Conservation (phyloP, 208 protist species). For the Leishmania aethiopica region DNA sequence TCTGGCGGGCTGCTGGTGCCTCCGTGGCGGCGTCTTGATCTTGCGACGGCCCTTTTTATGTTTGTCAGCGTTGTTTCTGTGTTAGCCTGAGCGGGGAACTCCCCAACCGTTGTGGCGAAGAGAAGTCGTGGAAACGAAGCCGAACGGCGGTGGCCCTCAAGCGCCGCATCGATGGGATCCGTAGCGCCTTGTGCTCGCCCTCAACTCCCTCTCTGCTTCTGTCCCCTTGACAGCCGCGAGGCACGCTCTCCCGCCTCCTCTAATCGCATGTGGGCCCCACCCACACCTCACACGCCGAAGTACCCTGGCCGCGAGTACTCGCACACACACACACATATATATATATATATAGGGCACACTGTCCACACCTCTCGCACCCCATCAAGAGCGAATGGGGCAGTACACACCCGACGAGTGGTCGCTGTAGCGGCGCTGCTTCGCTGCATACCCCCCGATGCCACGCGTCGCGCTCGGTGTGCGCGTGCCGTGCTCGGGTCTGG, state of each 20-base stretch:
- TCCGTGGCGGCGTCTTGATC: neutral
- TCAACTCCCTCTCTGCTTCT: neutral
- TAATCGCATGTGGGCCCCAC: neutral
- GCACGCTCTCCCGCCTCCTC: neutral
- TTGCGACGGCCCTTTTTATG: neutral
- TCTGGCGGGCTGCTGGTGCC: neutral
- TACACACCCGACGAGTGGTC: too few relatives aligned
- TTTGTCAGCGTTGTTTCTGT: neutral
- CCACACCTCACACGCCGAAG: neutral
- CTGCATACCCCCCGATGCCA: too few relatives aligned
- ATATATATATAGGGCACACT: too few relatives aligned
- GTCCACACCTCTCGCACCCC: too few relatives aligned
- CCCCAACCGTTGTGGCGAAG: neutral
- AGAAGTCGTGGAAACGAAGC: neutral
- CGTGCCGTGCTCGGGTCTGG: too few relatives aligned
- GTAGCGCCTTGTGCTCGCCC: neutral
- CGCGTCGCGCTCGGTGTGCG: too few relatives aligned
- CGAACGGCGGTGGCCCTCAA: neutral
- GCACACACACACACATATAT: neutral
- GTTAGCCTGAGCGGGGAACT: neutral
- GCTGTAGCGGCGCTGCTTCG: too few relatives aligned
- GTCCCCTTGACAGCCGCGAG: neutral
- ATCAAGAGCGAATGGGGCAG: too few relatives aligned
- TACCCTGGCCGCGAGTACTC: neutral
- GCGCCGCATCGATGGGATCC: neutral